Percentiles rank a stretch among this genome's conserved stretches.
phyloP scores from a whole-genome alignment of 345 rosid genomes.

The Eutrema yunnanense region DNA sequence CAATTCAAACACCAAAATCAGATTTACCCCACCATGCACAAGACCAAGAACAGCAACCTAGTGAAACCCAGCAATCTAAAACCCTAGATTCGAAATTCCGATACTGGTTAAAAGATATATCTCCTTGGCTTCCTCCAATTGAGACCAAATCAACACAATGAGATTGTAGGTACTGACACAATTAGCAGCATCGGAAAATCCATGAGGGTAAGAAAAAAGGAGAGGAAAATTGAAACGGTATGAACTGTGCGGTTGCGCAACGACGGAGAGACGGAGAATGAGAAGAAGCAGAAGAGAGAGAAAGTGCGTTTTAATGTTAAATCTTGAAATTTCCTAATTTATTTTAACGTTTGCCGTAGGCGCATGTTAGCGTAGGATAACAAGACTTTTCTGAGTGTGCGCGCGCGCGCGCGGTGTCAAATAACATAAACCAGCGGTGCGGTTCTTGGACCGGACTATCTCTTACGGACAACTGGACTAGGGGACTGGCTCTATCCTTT shows the following conservation, averaged over 20 bases:
- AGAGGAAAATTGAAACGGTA: constrained; percentile 3
- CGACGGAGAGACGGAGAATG: constrained; percentile 28
- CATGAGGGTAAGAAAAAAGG: background rate
- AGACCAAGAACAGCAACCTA: background rate
- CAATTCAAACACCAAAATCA: background rate
- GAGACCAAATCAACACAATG: constrained; percentile 16
- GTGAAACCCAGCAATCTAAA: constrained; percentile 10
- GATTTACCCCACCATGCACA: background rate
- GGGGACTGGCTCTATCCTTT: background rate
- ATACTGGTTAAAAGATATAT: background rate
- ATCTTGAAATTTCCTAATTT: constrained; percentile 9
- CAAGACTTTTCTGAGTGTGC: constrained; percentile 2
- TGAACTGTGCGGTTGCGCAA: constrained; percentile 41
- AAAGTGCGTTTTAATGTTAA: background rate
- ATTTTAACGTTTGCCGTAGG: constrained; percentile 23
- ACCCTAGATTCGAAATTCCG: constrained; percentile 42
- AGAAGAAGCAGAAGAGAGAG: constrained; percentile 8
- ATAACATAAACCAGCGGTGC: background rate
- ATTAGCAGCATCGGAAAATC: background rate
- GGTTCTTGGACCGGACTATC: constrained; percentile 11
- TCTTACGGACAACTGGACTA: background rate
- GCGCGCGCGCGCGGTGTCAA: background rate
- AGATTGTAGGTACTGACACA: background rate
- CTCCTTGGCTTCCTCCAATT: background rate
- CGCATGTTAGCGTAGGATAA: constrained; percentile 31